phyloP scores from a whole-genome alignment of 2,329 filamentous ascomycete genomes.

The Biscogniauxia sp. region DNA sequence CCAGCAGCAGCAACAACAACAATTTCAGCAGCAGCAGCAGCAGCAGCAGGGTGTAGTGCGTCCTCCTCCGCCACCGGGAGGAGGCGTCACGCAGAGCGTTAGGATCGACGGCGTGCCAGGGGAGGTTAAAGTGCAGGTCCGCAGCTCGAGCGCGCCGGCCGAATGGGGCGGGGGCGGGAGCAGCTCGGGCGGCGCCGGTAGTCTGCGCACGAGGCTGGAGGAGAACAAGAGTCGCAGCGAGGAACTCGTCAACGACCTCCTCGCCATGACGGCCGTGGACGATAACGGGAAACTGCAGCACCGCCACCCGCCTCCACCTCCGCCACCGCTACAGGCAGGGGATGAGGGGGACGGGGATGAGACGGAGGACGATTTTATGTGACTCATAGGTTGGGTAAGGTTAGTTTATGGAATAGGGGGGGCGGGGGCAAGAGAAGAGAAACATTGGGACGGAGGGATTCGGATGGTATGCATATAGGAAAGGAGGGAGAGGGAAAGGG shows the following conservation, averaged over 20 bases:
- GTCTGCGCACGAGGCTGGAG: slow-evolving; percentile 19
- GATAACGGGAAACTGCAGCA: slow-evolving; percentile 18
- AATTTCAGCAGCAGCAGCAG: slow-evolving; percentile 33
- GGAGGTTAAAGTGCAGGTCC: slow-evolving; percentile 55
- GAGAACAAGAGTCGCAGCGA: slow-evolving; percentile 30
- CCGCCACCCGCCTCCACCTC: not conserved
- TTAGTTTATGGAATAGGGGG: no score
- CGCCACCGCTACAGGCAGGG: no score
- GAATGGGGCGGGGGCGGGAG: slow-evolving; percentile 8
- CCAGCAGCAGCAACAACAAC: slow-evolving; percentile 5
- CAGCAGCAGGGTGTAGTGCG: slow-evolving; percentile 10
- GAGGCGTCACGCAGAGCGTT: slow-evolving; percentile 38
- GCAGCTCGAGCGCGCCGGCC: slow-evolving; percentile 32
- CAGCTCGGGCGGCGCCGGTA: not conserved
- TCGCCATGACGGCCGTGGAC: slow-evolving; percentile 28
- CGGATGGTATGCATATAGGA: no score
- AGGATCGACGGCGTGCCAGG: slow-evolving; percentile 55
- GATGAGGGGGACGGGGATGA: slow-evolving; percentile 25
- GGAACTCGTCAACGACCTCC: slow-evolving; percentile 33
- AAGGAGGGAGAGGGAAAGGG: not conserved
- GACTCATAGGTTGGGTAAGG: not conserved
- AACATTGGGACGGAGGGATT: no score
- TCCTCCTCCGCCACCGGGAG: no score
- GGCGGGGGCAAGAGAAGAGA: no score
- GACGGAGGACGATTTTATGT: slow-evolving; percentile 33